Conservation (phyloP, 2,329 filamentous ascomycete genomes). For the Hymenoscyphus infarciens region DNA sequence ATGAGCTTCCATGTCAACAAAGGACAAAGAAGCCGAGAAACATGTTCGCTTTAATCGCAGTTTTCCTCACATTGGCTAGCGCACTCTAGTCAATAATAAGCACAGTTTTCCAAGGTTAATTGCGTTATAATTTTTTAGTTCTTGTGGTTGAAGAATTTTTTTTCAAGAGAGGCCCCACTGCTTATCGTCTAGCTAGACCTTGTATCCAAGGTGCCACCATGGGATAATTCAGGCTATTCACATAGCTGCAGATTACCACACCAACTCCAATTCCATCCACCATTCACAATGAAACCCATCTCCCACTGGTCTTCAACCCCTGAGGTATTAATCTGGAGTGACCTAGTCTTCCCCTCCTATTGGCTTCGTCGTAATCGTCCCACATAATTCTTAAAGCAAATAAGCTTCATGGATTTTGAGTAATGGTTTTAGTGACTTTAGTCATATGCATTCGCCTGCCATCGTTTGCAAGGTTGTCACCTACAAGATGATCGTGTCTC, state of each 20-base stretch:
- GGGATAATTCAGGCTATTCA: background rate
- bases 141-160: too few species aligned
- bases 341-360: background rate
- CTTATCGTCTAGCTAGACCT: too few species aligned
- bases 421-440: background rate
- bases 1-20: background rate
- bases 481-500: background rate
- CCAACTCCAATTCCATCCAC: too few species aligned
- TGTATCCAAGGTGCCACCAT: too few species aligned
- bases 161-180: too few species aligned
- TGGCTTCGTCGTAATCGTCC: background rate
- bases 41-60: too few species aligned
- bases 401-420: background rate
- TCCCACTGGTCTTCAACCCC: background rate
- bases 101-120: too few species aligned
- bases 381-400: background rate
- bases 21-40: background rate
- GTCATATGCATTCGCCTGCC: background rate
- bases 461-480: background rate
- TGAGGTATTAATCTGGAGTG: background rate
- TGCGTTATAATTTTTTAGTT: too few species aligned
- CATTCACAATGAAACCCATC: background rate
- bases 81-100: too few species aligned
- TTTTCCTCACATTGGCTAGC: too few species aligned
- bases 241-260: background rate